Evolutionary conservation across 2,329 filamentous ascomycete species (phyloP).

Genomic region (Verticillium albo-atrum): DNA sequence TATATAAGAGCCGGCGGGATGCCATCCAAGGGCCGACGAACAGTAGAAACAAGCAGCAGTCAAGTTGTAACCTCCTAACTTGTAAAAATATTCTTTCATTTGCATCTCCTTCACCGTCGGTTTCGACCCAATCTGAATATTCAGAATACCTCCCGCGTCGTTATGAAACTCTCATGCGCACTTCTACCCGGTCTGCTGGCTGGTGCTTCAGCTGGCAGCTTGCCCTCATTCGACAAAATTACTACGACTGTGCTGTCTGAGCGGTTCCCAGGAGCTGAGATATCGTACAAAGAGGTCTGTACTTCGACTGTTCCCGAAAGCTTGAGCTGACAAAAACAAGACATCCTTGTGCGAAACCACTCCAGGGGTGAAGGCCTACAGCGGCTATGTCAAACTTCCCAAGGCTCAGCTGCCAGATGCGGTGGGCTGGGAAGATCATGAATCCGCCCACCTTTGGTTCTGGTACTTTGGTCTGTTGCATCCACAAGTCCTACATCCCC

Average conservation of each 20-base stretch:
- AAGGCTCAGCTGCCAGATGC: conserved; percentile 26
- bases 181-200: neutral
- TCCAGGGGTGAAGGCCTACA: conserved; percentile 47
- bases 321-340: conserved; percentile 2
- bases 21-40: no score
- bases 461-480: conserved; percentile 39
- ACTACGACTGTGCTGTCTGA: neutral
- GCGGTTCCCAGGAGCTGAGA: neutral
- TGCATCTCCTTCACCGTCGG: no score
- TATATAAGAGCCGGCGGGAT: no score
- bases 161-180: neutral
- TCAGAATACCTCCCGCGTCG: no score
- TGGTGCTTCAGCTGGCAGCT: neutral
- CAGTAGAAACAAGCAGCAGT: no score
- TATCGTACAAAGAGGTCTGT: conserved; percentile 3
- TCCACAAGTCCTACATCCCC: no score
- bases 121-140: no score
- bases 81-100: no score
- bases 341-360: conserved; percentile 50
- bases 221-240: neutral
- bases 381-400: conserved; percentile 53
- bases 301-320: no score
- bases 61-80: no score
- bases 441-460: conserved; percentile 53
- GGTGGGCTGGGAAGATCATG: conserved; percentile 31